Conservation (phyloP, 352 stramenopile genomes). For the Pythium sukuiense region DNA sequence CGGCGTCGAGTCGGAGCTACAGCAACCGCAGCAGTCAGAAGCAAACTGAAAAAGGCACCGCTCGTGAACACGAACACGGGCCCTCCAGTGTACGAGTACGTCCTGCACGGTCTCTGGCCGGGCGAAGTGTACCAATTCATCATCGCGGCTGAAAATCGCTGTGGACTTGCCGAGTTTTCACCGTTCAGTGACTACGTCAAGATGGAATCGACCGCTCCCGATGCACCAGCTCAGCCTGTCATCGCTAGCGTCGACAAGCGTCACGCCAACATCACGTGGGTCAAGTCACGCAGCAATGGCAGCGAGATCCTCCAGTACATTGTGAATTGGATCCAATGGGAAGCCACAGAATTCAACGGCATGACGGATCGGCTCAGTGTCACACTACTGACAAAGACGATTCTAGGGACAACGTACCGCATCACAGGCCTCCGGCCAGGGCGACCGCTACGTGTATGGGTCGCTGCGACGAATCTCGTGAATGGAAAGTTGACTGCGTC, state of each 20-base stretch:
- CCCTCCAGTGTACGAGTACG: conserved; percentile 30
- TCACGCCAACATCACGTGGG: conserved; percentile 46
- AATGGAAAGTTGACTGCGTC: conserved; percentile 55
- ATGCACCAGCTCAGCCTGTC: conserved; percentile 41
- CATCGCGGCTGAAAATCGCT: conserved; percentile 66
- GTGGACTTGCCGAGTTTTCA: conserved; percentile 62
- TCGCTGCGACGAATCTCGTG: conserved; percentile 65
- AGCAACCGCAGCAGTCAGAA: conserved; percentile 1
- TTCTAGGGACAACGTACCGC: conserved; percentile 50
- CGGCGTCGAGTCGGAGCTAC: neutral
- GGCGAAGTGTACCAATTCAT: conserved; percentile 80
- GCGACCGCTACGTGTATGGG: conserved; percentile 37
- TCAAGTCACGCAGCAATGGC: conserved; percentile 62
- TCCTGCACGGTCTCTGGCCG: conserved; percentile 45
- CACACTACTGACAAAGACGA: conserved; percentile 48
- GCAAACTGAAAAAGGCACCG: neutral
- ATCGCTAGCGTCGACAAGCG: conserved; percentile 42
- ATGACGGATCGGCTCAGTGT: conserved; percentile 13
- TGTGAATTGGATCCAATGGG: conserved; percentile 45
- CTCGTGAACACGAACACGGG: neutral
- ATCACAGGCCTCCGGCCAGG: conserved; percentile 43
- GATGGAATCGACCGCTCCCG: conserved; percentile 59
- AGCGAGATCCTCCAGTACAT: conserved; percentile 76
- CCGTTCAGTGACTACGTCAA: conserved; percentile 68
- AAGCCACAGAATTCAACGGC: neutral